Evolutionary conservation across 2,329 filamentous ascomycete species (phyloP).

Genomic region (Fusarium pseudonygamai): DNA sequence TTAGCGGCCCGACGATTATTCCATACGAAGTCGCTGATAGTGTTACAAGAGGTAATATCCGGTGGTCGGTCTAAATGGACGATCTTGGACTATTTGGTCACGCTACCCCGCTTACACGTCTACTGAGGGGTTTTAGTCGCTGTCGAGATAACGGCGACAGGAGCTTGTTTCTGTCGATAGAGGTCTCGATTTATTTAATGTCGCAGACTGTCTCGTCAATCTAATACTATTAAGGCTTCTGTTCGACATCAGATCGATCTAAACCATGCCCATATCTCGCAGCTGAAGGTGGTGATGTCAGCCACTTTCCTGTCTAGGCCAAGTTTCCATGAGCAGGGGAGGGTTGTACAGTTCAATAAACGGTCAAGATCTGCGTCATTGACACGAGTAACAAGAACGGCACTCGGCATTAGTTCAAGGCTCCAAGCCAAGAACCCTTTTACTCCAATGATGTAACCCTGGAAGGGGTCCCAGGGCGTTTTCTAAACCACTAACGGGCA

Average conservation of each 20-base stretch:
- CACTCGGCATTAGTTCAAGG: neutral
- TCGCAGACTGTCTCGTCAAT: neutral
- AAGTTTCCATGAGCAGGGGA: slow-evolving; percentile 7
- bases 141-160: neutral
- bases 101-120: slow-evolving; percentile 15
- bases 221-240: slow-evolving; percentile 7
- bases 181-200: neutral
- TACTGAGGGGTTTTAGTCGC: slow-evolving; percentile 3
- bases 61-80: slow-evolving; percentile 8
- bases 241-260: neutral
- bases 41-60: slow-evolving; percentile 9
- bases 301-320: slow-evolving; percentile 5
- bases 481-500: neutral
- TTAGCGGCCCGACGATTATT: slow-evolving; percentile 26
- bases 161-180: neutral
- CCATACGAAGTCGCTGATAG: slow-evolving; percentile 3
- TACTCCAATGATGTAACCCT: neutral
- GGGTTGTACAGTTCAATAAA: slow-evolving; percentile 5
- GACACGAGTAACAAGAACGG: neutral
- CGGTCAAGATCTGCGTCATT: slow-evolving; percentile 12
- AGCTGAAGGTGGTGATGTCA: slow-evolving; percentile 4
- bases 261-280: neutral
- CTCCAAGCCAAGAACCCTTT: neutral
- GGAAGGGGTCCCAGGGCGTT: neutral
- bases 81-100: slow-evolving; percentile 27